Conservation (phyloP, 495 filamentous ascomycete genomes). For the Tuber microsphaerosporum region DNA sequence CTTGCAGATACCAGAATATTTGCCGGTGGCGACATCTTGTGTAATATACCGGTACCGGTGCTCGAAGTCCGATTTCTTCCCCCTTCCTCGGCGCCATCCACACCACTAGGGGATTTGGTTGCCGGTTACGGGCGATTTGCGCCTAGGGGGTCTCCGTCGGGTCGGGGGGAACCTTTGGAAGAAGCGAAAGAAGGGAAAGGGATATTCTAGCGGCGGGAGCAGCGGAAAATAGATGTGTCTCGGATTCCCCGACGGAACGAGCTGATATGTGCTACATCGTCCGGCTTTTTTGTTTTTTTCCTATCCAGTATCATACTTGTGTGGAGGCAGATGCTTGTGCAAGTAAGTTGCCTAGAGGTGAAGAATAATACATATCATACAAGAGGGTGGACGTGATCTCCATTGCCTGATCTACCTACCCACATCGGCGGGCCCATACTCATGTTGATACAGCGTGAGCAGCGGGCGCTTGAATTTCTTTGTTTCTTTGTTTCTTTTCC, state of each 20-base stretch:
- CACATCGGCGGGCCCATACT: not conserved
- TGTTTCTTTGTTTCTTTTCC: not conserved
- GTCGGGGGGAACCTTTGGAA: not conserved
- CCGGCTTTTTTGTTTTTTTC: no score
- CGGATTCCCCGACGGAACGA: not conserved
- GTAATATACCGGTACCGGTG: no score
- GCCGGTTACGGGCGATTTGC: not conserved
- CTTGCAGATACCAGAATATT: no score
- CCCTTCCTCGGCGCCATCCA: not conserved
- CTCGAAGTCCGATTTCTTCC: no score
- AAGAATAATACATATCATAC: not conserved
- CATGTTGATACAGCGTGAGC: not conserved
- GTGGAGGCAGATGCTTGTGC: not conserved
- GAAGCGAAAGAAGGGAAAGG: not conserved
- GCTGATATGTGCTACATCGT: not conserved
- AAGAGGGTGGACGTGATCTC: not conserved
- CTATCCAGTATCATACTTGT: not conserved
- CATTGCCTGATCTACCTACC: not conserved
- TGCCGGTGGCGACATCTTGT: no score
- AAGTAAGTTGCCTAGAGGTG: not conserved
- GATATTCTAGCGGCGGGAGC: not conserved
- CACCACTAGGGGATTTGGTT: not conserved
- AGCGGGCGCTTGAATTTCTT: not conserved
- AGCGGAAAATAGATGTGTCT: not conserved
- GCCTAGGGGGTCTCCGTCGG: not conserved